Percentiles rank a stretch among this genome's conserved stretches.
Conservation (phyloP, 2,329 filamentous ascomycete genomes). For the Aspergillus niger region DNA sequence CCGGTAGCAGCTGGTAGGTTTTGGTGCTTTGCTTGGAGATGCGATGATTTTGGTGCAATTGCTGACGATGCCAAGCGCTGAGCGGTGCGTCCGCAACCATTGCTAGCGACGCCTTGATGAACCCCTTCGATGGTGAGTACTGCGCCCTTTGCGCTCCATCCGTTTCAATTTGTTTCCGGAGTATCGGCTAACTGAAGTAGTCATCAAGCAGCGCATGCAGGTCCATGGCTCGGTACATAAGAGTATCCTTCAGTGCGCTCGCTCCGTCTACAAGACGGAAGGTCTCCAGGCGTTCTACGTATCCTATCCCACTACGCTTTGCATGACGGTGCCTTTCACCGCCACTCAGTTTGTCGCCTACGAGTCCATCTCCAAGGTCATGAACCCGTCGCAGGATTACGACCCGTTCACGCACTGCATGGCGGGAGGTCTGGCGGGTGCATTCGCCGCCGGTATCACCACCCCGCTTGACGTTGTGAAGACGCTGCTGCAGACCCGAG, state of each 20-base stretch:
- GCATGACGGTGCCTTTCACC: conserved; percentile 98
- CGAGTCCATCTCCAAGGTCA: conserved; percentile 89
- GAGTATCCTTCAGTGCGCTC: conserved; percentile 82
- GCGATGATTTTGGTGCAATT: conserved; percentile 2
- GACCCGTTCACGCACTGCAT: conserved; percentile 92
- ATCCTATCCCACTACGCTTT: conserved; percentile 95
- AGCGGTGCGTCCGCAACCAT: conserved; percentile 95
- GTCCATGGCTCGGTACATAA: conserved; percentile 93
- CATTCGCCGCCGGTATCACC: conserved; percentile 88
- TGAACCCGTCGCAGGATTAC: conserved; percentile 79
- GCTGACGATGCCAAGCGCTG: conserved; percentile 64
- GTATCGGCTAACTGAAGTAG: conserved; percentile 50
- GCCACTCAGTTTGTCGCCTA: conserved; percentile 97
- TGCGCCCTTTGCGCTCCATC: neutral
- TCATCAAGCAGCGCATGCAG: conserved; percentile 99
- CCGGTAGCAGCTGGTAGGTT: conserved; percentile 83
- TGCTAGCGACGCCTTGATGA: conserved; percentile 97
- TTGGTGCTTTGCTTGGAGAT: neutral
- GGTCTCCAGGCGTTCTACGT: conserved; percentile 93
- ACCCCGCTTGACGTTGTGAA: conserved; percentile 98
- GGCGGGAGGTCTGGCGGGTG: conserved; percentile 88
- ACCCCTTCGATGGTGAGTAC: conserved; percentile 88
- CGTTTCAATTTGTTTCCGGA: neutral
- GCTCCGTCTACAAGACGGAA: conserved; percentile 82
- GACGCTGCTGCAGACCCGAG: conserved; percentile 91